A percentile compares a stretch with the other conserved stretches of the same genome.
These are phyloP conservation scores for Neurospora sp. DNA, from an alignment of 495 filamentous ascomycete genomes.

Conservation along the genomic window DNA sequence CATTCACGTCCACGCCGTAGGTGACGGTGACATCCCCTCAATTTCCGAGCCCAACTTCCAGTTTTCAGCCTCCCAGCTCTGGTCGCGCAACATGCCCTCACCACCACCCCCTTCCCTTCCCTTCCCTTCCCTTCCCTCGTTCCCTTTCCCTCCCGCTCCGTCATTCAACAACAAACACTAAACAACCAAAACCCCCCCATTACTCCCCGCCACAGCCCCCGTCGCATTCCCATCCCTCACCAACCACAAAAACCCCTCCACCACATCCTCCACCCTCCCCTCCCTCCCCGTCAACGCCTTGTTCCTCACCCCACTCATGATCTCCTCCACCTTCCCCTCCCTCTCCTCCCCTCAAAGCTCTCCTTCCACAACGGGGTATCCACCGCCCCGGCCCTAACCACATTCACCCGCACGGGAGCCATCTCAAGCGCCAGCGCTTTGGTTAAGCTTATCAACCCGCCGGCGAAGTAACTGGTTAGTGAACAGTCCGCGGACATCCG, in stretches of 20 bases:
- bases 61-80: not conserved
- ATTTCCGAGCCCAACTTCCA: not conserved
- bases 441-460: conserved; percentile 31
- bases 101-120: not conserved
- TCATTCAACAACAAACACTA: not conserved
- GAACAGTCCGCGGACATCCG: conserved; percentile 27
- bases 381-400: conserved; percentile 45
- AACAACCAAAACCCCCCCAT: conserved; percentile 1
- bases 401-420: conserved; percentile 50
- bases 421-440: conserved; percentile 48
- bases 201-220: too few relatives aligned
- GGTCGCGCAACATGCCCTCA: not conserved
- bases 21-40: not conserved
- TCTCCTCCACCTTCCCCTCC: conserved; percentile 18
- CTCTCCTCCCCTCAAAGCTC: conserved; percentile 7
- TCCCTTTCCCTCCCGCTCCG: not conserved
- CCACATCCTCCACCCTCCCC: conserved; percentile 16
- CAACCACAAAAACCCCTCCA: too few relatives aligned
- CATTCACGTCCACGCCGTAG: not conserved
- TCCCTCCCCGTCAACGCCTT: conserved; percentile 33
- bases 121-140: not conserved
- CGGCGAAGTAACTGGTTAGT: conserved; percentile 28
- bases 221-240: too few relatives aligned
- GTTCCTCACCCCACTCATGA: conserved; percentile 18
- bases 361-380: conserved; percentile 33